Evolutionary conservation across 148 eudicot species (phyloP), one percentile per base, ranked within the genome.

Genomic region (Chenopodium formosanum): DNA sequence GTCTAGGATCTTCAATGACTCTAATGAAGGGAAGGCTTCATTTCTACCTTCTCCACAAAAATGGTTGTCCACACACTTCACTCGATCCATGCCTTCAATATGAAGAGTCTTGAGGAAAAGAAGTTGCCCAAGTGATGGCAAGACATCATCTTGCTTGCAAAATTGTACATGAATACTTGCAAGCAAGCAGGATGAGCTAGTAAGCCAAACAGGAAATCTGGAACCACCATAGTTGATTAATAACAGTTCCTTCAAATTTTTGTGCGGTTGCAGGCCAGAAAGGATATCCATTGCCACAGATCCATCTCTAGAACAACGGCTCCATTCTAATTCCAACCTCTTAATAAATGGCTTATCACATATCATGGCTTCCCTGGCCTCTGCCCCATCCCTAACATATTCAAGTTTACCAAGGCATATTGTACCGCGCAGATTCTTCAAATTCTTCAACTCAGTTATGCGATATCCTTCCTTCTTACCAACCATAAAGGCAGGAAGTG

Each of bases 1-100:
- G 56, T 80, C 77, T 8, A 72, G 82, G 25, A 80, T 40, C 40
- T 72, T 71, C 17, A 80, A 68, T 16, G 77, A 80, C 25, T 72
- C 70, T 4, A 80, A 27, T 40, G 77, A 80, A 4, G 70, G 70
- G 16, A 80, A 80, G 22, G 12, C n/a, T n/a, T 0, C 27, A 62
- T n/a, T 14, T 2, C 44, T 19, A 60, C 44, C 25, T 16, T 25
- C 67, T 60, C 77, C 77, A 29, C 56, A 56, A 11, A 80, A 71
- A 5, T 80, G 77, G 27, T 40, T 1, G 40, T 80, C 77, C 9
- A 80, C 53, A 47, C 37, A 72, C 11, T 80, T 62, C 1, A 80
- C 70, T 2, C 37, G 22, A 72, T 60, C 58, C 77, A 80, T 71
- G 2, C 76, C 76, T 62, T 80, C 77, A 9, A 80, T 40, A 71